Base-by-base conservation (phyloP, 2,329 filamentous ascomycete genomes). In the Nannizzia gypsea region DNA sequence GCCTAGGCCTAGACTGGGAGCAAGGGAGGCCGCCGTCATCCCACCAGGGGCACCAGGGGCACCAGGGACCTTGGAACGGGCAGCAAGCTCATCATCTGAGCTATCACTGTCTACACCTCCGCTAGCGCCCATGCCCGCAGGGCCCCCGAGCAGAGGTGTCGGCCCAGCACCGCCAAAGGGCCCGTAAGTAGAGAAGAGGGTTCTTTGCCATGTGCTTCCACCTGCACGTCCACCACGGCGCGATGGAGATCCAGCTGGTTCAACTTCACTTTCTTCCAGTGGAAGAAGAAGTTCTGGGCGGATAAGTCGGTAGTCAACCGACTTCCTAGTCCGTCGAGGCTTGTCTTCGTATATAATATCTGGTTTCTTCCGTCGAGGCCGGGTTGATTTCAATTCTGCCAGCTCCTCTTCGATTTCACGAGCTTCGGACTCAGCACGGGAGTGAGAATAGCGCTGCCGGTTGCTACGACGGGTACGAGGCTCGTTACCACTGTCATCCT, bases 31-130 rank as follows among this genome's bases (percentile, higher is more conserved):
- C 4, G 81, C 83, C 20, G 82, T 81, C 5, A 82, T 83, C 77
- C 85, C 83, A 50, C 82, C 83, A 56, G 89, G 77, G 52, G 86
- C 88, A 3, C 31, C 31, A n/a, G n/a, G n/a, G n/a, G n/a, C n/a
- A 52, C 77, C 79, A 56, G 54, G 17, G 22, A 79, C 65, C 61
- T 71, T 74, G 56, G 80, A 82, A 62, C 87, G 82, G 64, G 85
- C 83, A 64, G 82, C 80, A 73, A 83, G 84, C 69, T 99, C 93
- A 66, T 99, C 93, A 67, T 99, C 93, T 71, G 93, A 99, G 72
- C 90, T 96, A 70, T 99, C 93, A 4, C 92, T 96, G 67, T 97
- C 93, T 6, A 85, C 88, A 58, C 87, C 89, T 28, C 86, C 90
- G 62, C 83, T 83, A 22, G 88, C 88, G 60, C 86, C 87, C 78